These are phyloP conservation scores for Carnegiea gigantea DNA, from an alignment of 179 eudicot species.

Conservation along the genomic window DNA sequence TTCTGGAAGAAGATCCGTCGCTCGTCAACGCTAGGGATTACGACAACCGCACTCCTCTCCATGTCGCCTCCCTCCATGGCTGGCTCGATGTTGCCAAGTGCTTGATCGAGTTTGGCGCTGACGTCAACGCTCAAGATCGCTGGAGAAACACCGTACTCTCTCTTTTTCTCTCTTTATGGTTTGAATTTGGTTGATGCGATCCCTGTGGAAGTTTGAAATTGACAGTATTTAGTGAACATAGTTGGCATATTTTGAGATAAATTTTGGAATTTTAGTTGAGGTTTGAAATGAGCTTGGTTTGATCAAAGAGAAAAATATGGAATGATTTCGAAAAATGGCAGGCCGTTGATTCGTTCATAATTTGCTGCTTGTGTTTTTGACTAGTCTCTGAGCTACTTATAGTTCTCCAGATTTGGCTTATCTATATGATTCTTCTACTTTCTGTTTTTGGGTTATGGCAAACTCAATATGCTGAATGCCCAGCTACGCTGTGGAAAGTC, in stretches of 20 bases:
- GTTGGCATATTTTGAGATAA: not conserved
- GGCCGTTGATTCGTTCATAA: not conserved
- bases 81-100: constrained; percentile 88
- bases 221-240: not conserved
- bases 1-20: constrained; percentile 73
- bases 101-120: constrained; percentile 74
- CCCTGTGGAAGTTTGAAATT: not conserved
- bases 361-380: not conserved
- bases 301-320: not conserved
- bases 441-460: not conserved
- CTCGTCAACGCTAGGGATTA: constrained; percentile 86
- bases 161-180: not conserved
- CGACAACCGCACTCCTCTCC: constrained; percentile 88
- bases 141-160: constrained; percentile 79
- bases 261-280: not conserved
- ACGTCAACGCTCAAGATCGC: constrained; percentile 94
- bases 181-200: not conserved
- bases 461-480: not conserved
- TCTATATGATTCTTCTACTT: not conserved
- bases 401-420: not conserved
- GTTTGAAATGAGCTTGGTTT: not conserved
- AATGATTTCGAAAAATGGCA: not conserved
- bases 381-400: not conserved
- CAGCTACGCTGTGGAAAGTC: not conserved
- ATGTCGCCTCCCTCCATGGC: constrained; percentile 89